Evolutionary conservation across 768 basidiomycete species (phyloP), one percentile per base, ranked within the genome.

Genomic region (Naganishia onofrii): DNA sequence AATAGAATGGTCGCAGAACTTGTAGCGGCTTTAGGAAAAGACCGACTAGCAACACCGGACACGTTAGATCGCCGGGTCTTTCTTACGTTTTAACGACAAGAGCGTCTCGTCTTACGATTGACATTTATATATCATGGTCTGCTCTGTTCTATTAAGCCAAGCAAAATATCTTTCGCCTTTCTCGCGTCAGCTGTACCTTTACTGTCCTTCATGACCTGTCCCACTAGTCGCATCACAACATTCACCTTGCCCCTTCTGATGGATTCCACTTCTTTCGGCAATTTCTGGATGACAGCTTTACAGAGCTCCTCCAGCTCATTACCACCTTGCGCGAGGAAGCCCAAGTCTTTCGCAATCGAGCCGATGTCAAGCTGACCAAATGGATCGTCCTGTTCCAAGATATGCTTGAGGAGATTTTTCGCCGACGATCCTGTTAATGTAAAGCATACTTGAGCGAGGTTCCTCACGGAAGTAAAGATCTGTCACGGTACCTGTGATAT

Each of bases 141-240:
- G 44, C 42, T 29, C 42, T 63, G 23, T 32, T 69, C 67, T 38
- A 71, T 38, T 38, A 78, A 56, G 46, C 77, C 56, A 64, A 74
- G n/a, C 52, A 95, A 74, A 70, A 84, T 80, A 32, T 78, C 81
- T 75, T 82, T 86, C 23, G 86, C 87, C 31, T 82, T 82, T 68
- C 84, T 83, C 0, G 92, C 90, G 80, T 95, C 88, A 17, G 89
- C 91, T 54, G 87, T 85, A 19, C 95, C 95, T 69, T 86, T 83
- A 72, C 88, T 90, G 60, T 85, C 79, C 79, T 88, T 89, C 91
- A 97, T 93, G 32, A 95, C 90, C 74, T 86, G 84, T 0, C 93
- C 93, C 0, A 94, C 84, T 53, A 97, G 84, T 71, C 89, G 88
- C 82, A 90, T 90, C 46, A 93, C 73, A 6, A 91, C 91, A 70